These are phyloP conservation scores for Pyricularia grisea DNA, from an alignment of 2,329 filamentous ascomycete species.

Conservation along the genomic window DNA sequence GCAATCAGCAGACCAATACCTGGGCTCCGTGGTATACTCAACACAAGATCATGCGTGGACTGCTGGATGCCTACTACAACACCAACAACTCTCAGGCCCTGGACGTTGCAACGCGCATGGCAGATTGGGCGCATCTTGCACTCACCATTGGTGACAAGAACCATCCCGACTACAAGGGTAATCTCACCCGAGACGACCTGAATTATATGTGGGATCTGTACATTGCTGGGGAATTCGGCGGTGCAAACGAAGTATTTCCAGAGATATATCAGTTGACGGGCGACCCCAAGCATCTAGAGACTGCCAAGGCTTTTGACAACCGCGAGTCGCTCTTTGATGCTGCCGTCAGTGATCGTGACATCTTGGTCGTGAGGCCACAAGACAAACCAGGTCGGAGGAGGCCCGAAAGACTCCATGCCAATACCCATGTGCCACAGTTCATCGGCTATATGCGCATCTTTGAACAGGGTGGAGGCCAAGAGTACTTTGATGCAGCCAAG, in stretches of 20 bases:
- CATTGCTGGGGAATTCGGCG: slow-evolving; percentile 21
- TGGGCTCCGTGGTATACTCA: slow-evolving; percentile 25
- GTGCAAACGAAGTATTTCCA: slow-evolving; percentile 21
- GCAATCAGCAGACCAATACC: slow-evolving; percentile 16
- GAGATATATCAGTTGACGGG: slow-evolving; percentile 22
- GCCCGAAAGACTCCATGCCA: slow-evolving; percentile 19
- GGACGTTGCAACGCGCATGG: slow-evolving; percentile 19
- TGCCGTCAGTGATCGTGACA: slow-evolving; percentile 18
- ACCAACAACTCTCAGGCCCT: slow-evolving; percentile 21
- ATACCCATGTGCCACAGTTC: slow-evolving; percentile 22
- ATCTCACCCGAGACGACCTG: slow-evolving; percentile 20
- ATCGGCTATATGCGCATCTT: slow-evolving; percentile 20
- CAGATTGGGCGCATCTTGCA: slow-evolving; percentile 22
- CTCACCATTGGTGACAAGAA: slow-evolving; percentile 22
- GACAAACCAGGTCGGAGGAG: slow-evolving; percentile 20
- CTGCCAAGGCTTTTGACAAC: slow-evolving; percentile 22
- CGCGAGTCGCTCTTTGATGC: slow-evolving; percentile 20
- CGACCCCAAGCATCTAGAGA: slow-evolving; percentile 17
- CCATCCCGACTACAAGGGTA: slow-evolving; percentile 19
- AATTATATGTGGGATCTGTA: slow-evolving; percentile 25
- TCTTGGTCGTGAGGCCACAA: slow-evolving; percentile 17
- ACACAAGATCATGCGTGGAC: slow-evolving; percentile 22
- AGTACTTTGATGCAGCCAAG: slow-evolving; percentile 19
- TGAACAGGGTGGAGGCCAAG: slow-evolving; percentile 18
- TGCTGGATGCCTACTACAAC: slow-evolving; percentile 24